Percentiles rank a stretch among this genome's conserved stretches.
Evolutionary conservation across 805 yeast species (phyloP).

Genomic region (Hanseniaspora taiwanica): DNA sequence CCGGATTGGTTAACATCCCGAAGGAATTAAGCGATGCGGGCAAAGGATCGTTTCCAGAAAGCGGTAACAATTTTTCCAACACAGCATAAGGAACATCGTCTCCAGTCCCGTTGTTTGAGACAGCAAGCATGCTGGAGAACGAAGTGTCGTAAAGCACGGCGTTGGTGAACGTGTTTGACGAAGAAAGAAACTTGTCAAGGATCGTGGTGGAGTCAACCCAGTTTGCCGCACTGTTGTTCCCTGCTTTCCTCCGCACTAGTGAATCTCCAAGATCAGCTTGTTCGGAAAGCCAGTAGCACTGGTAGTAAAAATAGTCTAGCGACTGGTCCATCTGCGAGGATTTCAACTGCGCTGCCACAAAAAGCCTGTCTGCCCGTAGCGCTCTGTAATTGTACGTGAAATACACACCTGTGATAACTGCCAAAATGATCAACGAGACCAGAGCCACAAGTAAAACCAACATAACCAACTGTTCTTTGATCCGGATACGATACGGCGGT

Average conservation of each 20-base stretch:
- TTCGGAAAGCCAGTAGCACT: constrained; percentile 49
- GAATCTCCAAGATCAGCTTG: constrained; percentile 50
- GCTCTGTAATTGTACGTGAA: constrained; percentile 49
- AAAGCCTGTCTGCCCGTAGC: constrained; percentile 55
- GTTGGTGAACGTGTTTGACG: constrained; percentile 48
- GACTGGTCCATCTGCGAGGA: constrained; percentile 67
- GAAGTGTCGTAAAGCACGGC: constrained; percentile 57
- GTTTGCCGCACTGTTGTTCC: constrained; percentile 43
- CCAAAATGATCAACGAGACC: constrained; percentile 56
- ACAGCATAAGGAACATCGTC: constrained; percentile 20
- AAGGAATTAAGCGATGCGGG: constrained; percentile 27
- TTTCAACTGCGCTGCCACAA: constrained; percentile 69
- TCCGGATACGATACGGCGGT: constrained; percentile 42
- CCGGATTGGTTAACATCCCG: constrained; percentile 60
- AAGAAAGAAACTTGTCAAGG: constrained; percentile 47
- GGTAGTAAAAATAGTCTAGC: constrained; percentile 49
- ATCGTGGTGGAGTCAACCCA: constrained; percentile 35
- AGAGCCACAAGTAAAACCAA: constrained; percentile 59
- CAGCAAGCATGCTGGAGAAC: constrained; percentile 33
- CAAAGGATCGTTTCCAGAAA: constrained; percentile 36
- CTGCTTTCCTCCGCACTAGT: constrained; percentile 52
- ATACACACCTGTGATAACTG: constrained; percentile 64
- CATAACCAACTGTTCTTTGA: constrained; percentile 61
- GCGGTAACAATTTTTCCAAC: constrained; percentile 33
- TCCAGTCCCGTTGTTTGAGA: constrained; percentile 29